Percentiles rank a stretch among this genome's conserved stretches.
Evolutionary conservation across 177 flowering plant species (phyloP).

Genomic region (Tripterygium wilfordii): DNA sequence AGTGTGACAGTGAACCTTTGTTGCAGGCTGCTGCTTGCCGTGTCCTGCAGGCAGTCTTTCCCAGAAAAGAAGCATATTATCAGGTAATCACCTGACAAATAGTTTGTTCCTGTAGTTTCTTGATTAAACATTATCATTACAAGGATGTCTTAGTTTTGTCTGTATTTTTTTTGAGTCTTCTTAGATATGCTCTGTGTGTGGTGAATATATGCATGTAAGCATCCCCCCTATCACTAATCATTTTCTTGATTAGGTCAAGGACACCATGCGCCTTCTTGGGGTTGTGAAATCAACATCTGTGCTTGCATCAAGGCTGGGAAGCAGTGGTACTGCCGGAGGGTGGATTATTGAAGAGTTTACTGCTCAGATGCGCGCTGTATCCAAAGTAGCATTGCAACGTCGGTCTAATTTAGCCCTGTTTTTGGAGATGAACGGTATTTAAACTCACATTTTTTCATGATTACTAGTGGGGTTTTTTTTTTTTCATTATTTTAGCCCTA

Average conservation of each 20-base stretch:
- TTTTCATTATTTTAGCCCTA: no score
- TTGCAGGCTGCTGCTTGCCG: slow-evolving; percentile 85
- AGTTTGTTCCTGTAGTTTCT: no score
- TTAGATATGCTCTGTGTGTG: no score
- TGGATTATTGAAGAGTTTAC: slow-evolving; percentile 93
- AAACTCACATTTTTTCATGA: no score
- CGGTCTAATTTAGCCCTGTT: slow-evolving; percentile 77
- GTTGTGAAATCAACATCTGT: slow-evolving; percentile 67
- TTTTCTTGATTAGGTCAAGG: slow-evolving; percentile 57
- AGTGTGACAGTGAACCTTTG: slow-evolving; percentile 85
- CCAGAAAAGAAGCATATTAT: slow-evolving; percentile 69
- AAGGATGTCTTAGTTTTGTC: no score
- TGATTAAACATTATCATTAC: no score
- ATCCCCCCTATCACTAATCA: background rate
- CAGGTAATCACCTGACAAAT: slow-evolving; percentile 55
- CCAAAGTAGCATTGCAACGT: slow-evolving; percentile 90
- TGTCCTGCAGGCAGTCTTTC: slow-evolving; percentile 82
- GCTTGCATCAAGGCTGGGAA: slow-evolving; percentile 74
- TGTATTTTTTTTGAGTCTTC: no score
- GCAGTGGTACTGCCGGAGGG: slow-evolving; percentile 61
- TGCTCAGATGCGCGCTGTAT: slow-evolving; percentile 94
- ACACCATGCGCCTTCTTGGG: slow-evolving; percentile 84
- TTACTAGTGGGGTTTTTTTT: no score
- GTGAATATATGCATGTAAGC: background rate
- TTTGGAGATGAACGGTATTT: slow-evolving; percentile 80